Evolutionary conservation across 2,329 filamentous ascomycete species (phyloP), one percentile per base, ranked within the genome.

Genomic region (Claviceps spartinae): DNA sequence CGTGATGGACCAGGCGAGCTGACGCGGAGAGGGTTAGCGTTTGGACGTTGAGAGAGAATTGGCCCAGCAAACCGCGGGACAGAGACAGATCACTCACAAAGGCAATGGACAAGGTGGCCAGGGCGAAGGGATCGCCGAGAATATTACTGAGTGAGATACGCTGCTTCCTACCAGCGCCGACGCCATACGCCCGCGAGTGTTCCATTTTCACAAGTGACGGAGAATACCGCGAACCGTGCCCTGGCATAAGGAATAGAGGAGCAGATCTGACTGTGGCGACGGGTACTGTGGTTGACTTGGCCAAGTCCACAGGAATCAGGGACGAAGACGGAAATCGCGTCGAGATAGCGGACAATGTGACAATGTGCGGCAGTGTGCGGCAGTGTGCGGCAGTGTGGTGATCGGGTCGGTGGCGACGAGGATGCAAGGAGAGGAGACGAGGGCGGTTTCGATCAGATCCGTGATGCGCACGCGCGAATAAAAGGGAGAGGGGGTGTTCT

Each of bases 1-100:
- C 46, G 88, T 82, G 63, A 98, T 95, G 59, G 95, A 69, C 93
- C 93, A 98, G 54, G 90, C 91, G 57, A 95, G 82, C 91, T 97
- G 40, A 44, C 20, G 16, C 9, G 9, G 16, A 20, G 20, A 2
- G 37, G 5, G 52, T 54, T 47, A 54, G 50, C 26, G 36, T 18
- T 8, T 13, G 8, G 5, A 26, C 14, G n/a, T 44, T 9, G 22
- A 46, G 36, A 36, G 34, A 38, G 24, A 13, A 8, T n/a, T 22
- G 11, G 16, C 34, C 7, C 7, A 13, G 24, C 30, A 9, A 9
- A 18, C 20, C 7, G 24, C 43, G 22, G 20, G 37, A 34, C 22
- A 20, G 8, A 47, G 13, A 40, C 41, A 50, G 47, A 43, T 16
- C 30, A 20, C 6, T n/a, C 36, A 79, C 91, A 65, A 87, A 76